phyloP scores from a whole-genome alignment of 2,329 filamentous ascomycete genomes.

The Pseudocercospora macadamiae region DNA sequence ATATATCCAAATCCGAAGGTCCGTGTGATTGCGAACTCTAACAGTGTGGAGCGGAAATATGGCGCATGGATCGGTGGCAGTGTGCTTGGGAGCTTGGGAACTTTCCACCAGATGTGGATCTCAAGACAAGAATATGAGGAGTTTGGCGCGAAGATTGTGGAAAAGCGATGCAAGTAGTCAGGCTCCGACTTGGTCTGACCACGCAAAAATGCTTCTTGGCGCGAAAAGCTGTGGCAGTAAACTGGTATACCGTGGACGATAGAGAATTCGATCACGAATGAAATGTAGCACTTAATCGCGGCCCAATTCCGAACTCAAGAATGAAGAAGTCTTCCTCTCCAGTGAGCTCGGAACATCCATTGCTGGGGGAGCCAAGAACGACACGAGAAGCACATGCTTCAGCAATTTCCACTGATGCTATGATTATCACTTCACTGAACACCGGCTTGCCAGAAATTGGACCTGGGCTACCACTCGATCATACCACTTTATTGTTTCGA shows the following conservation, averaged over 20 bases:
- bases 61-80: conserved; percentile 96
- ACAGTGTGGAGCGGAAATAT: conserved; percentile 86
- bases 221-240: too few species aligned
- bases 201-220: too few species aligned
- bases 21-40: conserved; percentile 82
- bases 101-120: conserved; percentile 99
- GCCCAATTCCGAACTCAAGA: too few species aligned
- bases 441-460: neutral
- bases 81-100: conserved; percentile 91
- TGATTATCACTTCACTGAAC: neutral
- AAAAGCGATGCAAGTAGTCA: conserved; percentile 94
- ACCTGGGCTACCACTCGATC: neutral
- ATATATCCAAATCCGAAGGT: conserved; percentile 86
- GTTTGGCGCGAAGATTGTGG: conserved; percentile 84
- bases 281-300: too few species aligned
- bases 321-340: too few species aligned
- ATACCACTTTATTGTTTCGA: neutral
- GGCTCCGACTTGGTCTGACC: too few species aligned
- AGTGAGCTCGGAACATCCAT: too few species aligned
- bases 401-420: neutral
- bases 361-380: too few species aligned
- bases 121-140: conserved; percentile 97
- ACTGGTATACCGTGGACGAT: too few species aligned
- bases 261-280: too few species aligned
- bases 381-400: neutral